phyloP scores from a whole-genome alignment of 495 filamentous ascomycete genomes.

The Neurospora pannonica region DNA sequence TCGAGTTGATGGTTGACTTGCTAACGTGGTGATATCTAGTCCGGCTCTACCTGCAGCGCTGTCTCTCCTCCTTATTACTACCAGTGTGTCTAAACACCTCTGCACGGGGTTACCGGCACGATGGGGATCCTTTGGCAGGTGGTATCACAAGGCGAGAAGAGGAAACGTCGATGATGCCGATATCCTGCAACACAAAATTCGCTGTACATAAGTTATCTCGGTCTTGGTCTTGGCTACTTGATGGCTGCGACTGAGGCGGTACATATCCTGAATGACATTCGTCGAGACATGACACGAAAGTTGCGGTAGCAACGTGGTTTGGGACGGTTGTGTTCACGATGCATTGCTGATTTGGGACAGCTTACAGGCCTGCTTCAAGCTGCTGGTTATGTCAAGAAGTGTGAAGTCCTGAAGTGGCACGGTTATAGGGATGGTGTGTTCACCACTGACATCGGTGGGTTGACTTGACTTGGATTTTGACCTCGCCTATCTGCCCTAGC shows the following conservation, averaged over 20 bases:
- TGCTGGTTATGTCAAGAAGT: no score
- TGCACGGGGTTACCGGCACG: background rate
- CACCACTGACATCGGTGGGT: background rate
- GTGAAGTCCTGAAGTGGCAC: background rate
- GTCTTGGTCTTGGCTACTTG: background rate
- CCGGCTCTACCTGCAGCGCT: slow-evolving; percentile 16
- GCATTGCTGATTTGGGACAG: background rate
- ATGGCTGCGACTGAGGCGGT: background rate
- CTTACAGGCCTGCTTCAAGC: background rate
- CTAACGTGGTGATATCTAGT: slow-evolving; percentile 4
- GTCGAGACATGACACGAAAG: background rate
- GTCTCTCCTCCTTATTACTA: slow-evolving; percentile 27
- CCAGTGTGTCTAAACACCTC: slow-evolving; percentile 22
- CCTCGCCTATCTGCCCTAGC: background rate
- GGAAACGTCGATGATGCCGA: no score
- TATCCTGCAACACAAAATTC: background rate
- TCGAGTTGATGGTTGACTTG: background rate
- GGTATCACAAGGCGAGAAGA: background rate
- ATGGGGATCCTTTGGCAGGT: background rate
- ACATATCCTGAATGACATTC: background rate
- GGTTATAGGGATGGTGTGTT: background rate
- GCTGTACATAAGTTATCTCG: background rate
- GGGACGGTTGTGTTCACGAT: background rate
- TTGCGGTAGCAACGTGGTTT: background rate
- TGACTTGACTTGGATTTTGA: background rate